A percentile compares a stretch with the other conserved stretches of the same genome.
Conservation (phyloP, 2,329 filamentous ascomycete species). For the Scedosporium dehoogii region DNA sequence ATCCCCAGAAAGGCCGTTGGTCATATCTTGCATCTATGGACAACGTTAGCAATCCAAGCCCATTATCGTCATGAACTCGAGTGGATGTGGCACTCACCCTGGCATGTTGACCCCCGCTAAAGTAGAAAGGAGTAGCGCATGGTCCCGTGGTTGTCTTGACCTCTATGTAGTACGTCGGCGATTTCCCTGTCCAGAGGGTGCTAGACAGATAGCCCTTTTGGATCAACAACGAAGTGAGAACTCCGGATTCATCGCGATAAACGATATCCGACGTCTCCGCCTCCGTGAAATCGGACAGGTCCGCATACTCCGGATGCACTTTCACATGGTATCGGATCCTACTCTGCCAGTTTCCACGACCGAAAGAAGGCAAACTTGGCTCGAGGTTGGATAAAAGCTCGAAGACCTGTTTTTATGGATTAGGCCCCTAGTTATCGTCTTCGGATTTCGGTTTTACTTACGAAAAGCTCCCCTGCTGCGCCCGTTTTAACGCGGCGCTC, state of each 20-base stretch:
- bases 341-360: conserved; percentile 34
- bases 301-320: conserved; percentile 27
- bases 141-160: conserved; percentile 36
- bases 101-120: conserved; percentile 33
- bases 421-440: no score
- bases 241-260: conserved; percentile 26
- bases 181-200: conserved; percentile 16
- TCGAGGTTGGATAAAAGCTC: conserved; percentile 24
- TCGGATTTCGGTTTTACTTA: not conserved
- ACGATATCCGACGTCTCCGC: conserved; percentile 36
- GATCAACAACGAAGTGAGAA: conserved; percentile 24
- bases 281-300: conserved; percentile 28
- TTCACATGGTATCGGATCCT: conserved; percentile 31
- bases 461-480: conserved; percentile 1
- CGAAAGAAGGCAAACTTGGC: conserved; percentile 23
- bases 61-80: not conserved
- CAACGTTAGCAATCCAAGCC: not conserved
- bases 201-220: conserved; percentile 21
- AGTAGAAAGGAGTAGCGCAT: conserved; percentile 31
- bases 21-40: not conserved
- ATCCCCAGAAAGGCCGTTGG: conserved; percentile 7
- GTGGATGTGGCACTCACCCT: not conserved
- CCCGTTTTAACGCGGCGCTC: not conserved
- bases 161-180: conserved; percentile 35
- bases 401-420: conserved; percentile 24